Evolutionary conservation across 2,329 filamentous ascomycete genomes (phyloP).

Genomic region (Phyllosticta citriasiana): DNA sequence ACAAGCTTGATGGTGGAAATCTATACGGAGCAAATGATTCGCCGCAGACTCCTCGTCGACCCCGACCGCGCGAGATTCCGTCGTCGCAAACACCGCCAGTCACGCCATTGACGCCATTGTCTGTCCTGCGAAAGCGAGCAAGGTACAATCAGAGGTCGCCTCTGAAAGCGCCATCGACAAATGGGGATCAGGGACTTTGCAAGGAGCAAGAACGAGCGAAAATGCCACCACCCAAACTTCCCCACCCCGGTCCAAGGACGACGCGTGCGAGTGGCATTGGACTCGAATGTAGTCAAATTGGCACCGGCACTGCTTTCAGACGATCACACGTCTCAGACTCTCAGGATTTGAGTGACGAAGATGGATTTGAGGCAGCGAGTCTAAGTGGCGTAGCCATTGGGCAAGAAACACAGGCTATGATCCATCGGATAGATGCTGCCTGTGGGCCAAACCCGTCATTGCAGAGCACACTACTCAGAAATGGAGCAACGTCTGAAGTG

Average conservation of each 20-base stretch:
- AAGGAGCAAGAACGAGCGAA: background rate
- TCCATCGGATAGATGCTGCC: conserved; percentile 1
- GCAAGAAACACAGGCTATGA: conserved; percentile 6
- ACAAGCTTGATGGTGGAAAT: background rate
- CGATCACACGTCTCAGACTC: background rate
- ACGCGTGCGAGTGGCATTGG: background rate
- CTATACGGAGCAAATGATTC: background rate
- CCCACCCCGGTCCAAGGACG: background rate
- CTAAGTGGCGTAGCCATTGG: conserved; percentile 4
- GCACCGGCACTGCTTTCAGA: background rate
- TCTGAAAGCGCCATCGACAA: background rate
- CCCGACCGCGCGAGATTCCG: conserved; percentile 1
- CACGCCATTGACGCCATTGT: background rate
- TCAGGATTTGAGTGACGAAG: background rate
- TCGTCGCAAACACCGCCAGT: conserved; percentile 6
- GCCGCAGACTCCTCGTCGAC: conserved; percentile 2
- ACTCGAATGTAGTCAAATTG: background rate
- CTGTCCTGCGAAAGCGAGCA: background rate
- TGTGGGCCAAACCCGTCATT: background rate
- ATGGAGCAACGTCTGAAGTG: background rate
- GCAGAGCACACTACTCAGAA: background rate
- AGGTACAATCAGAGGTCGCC: background rate
- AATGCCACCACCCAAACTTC: background rate
- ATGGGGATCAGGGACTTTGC: background rate
- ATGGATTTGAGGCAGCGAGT: background rate